Percentiles rank a stretch among this genome's conserved stretches.
phyloP scores from a whole-genome alignment of 2,329 filamentous ascomycete genomes.

The Juglanconis sp. region DNA sequence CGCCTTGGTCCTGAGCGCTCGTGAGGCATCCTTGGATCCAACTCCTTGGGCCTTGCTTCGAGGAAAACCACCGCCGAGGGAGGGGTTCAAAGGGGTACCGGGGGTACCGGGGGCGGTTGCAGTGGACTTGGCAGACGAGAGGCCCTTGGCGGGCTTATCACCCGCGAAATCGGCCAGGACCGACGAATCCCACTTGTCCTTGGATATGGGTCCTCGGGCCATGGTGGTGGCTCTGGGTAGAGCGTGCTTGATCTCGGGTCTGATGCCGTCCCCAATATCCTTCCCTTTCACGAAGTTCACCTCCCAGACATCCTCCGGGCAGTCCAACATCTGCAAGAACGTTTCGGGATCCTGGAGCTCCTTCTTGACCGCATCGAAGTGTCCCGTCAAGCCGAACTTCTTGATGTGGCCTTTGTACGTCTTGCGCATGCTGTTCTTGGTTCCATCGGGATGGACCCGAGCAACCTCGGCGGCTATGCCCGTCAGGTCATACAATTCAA shows the following conservation, averaged over 20 bases:
- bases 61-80: conserved; percentile 25
- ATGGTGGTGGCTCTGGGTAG: conserved; percentile 54
- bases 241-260: conserved; percentile 38
- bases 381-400: conserved; percentile 57
- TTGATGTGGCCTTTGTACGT: conserved; percentile 69
- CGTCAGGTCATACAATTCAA: conserved; percentile 54
- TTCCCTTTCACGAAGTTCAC: conserved; percentile 51
- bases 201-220: conserved; percentile 55
- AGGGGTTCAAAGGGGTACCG: conserved; percentile 45
- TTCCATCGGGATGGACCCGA: conserved; percentile 60
- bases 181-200: conserved; percentile 53
- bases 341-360: conserved; percentile 49
- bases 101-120: conserved; percentile 55
- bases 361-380: conserved; percentile 58
- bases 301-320: conserved; percentile 57
- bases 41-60: conserved; percentile 38
- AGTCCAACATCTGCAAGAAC: conserved; percentile 49
- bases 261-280: conserved; percentile 53
- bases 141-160: conserved; percentile 36
- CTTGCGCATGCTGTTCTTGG: conserved; percentile 65
- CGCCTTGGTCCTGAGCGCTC: conserved; percentile 65
- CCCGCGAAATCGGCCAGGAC: conserved; percentile 56
- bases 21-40: conserved; percentile 42
- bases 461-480: conserved; percentile 59
- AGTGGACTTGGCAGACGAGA: conserved; percentile 44